These are phyloP conservation scores for Boletus tomentosulus DNA, from an alignment of 768 basidiomycete species.

Conservation along the genomic window DNA sequence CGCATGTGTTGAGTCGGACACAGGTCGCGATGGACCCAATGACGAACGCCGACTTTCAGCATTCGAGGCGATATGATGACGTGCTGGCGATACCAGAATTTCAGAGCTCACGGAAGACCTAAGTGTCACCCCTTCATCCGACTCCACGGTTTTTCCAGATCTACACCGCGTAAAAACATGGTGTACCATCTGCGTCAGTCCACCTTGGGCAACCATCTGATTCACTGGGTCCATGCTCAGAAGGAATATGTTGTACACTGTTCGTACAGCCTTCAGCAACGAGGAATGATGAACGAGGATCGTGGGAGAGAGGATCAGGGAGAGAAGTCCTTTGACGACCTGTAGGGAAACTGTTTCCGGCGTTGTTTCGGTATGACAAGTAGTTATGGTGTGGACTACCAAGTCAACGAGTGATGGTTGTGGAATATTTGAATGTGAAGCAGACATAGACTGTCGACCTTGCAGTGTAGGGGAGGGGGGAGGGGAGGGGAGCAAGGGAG, in stretches of 20 bases:
- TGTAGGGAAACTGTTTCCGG: conserved; percentile 92
- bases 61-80: conserved; percentile 3
- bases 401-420: conserved; percentile 84
- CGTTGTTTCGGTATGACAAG: conserved; percentile 84
- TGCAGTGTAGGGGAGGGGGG: conserved; percentile 65
- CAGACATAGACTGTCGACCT: conserved; percentile 38
- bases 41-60: conserved; percentile 12
- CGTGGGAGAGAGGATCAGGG: conserved; percentile 82
- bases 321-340: conserved; percentile 91
- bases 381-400: conserved; percentile 91
- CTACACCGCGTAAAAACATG: conserved; percentile 88
- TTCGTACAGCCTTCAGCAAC: conserved; percentile 91
- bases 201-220: conserved; percentile 97
- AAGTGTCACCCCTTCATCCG: conserved; percentile 14
- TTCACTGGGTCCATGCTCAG: conserved; percentile 87
- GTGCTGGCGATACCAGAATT: conserved; percentile 6
- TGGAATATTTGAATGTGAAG: conserved; percentile 47
- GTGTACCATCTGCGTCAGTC: conserved; percentile 96
- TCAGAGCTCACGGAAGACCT: conserved; percentile 25
- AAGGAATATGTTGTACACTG: conserved; percentile 97
- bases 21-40: neutral
- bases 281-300: conserved; percentile 93
- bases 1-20: neutral
- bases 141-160: conserved; percentile 24
- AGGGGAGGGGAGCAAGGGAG: conserved; percentile 57